A percentile compares a stretch with the other conserved stretches of the same genome.
These are phyloP conservation scores for Talaromyces trachyspermus DNA, from an alignment of 495 filamentous ascomycete genomes.

Conservation along the genomic window DNA sequence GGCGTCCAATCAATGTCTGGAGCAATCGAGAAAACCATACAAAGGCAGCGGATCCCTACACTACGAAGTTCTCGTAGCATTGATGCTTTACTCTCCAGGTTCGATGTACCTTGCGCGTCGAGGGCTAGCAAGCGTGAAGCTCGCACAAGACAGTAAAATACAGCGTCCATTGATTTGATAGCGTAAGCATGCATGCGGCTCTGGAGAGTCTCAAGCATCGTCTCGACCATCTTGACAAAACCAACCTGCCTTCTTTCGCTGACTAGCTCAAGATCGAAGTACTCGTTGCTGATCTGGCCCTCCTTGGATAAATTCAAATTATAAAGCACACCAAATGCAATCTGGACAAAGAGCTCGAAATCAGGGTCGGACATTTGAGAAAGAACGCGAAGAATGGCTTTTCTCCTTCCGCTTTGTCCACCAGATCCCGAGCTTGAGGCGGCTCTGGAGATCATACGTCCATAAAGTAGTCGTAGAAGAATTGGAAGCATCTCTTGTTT, in stretches of 20 bases:
- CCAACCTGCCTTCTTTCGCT: slow-evolving; percentile 74
- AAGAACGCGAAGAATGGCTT: slow-evolving; percentile 54
- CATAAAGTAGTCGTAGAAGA: slow-evolving; percentile 81
- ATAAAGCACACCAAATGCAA: slow-evolving; percentile 66
- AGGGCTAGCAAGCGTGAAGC: slow-evolving; percentile 54
- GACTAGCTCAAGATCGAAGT: slow-evolving; percentile 47
- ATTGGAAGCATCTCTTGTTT: slow-evolving; percentile 69
- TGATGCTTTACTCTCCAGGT: slow-evolving; percentile 45
- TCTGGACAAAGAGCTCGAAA: slow-evolving; percentile 70
- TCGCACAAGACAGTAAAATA: slow-evolving; percentile 69
- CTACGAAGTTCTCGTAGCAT: slow-evolving; percentile 65
- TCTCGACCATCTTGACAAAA: slow-evolving; percentile 80
- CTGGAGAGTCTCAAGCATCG: slow-evolving; percentile 78
- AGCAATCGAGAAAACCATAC: slow-evolving; percentile 63
- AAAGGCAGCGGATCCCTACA: slow-evolving; percentile 69
- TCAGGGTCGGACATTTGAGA: slow-evolving; percentile 56
- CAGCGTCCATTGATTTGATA: slow-evolving; percentile 56
- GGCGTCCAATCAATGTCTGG: slow-evolving; percentile 58
- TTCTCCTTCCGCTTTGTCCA: slow-evolving; percentile 58
- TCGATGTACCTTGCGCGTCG: slow-evolving; percentile 26
- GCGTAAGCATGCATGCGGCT: slow-evolving; percentile 56
- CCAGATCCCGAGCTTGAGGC: slow-evolving; percentile 45
- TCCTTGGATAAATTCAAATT: slow-evolving; percentile 49
- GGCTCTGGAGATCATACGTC: slow-evolving; percentile 75
- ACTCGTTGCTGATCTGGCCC: slow-evolving; percentile 36